Percentiles rank a stretch among this genome's conserved stretches.
Conservation (phyloP, 2,329 filamentous ascomycete genomes). For the Drechmeria coniospora region DNA sequence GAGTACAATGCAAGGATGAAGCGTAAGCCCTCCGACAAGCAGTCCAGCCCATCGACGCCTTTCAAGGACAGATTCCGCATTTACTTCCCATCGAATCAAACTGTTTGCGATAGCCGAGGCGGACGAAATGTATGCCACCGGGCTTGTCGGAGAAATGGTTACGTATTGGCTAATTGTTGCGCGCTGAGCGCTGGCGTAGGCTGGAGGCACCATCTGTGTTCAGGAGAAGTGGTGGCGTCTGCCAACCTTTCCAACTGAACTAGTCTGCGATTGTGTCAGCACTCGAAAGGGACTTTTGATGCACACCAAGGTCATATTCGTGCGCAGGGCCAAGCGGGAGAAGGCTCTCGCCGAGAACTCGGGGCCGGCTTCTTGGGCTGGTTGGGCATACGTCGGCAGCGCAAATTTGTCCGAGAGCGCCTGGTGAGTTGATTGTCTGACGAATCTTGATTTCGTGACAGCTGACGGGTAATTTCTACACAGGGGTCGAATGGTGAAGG, state of each 20-base stretch:
- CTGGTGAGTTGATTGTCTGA: constrained; percentile 67
- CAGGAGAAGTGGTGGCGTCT: constrained; percentile 57
- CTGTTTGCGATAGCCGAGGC: constrained; percentile 49
- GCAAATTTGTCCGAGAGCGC: constrained; percentile 88
- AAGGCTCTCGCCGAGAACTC: constrained; percentile 4
- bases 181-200: too few relatives aligned
- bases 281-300: constrained; percentile 58
- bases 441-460: too few relatives aligned
- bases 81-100: constrained; percentile 66
- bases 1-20: constrained; percentile 26
- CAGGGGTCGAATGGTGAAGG: constrained; percentile 65
- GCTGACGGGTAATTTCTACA: constrained; percentile 2
- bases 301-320: constrained; percentile 67
- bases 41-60: constrained; percentile 8
- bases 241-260: constrained; percentile 51
- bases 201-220: constrained; percentile 73
- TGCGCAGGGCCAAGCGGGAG: constrained; percentile 14
- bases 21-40: constrained; percentile 11
- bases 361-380: constrained; percentile 11
- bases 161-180: constrained; percentile 7
- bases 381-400: constrained; percentile 79
- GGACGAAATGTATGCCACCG: constrained; percentile 31
- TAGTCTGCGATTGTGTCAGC: constrained; percentile 65
- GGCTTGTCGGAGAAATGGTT: not conserved
- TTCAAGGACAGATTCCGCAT: constrained; percentile 45